Evolutionary conservation across 805 yeast species (phyloP).

Genomic region (Candida maris): DNA sequence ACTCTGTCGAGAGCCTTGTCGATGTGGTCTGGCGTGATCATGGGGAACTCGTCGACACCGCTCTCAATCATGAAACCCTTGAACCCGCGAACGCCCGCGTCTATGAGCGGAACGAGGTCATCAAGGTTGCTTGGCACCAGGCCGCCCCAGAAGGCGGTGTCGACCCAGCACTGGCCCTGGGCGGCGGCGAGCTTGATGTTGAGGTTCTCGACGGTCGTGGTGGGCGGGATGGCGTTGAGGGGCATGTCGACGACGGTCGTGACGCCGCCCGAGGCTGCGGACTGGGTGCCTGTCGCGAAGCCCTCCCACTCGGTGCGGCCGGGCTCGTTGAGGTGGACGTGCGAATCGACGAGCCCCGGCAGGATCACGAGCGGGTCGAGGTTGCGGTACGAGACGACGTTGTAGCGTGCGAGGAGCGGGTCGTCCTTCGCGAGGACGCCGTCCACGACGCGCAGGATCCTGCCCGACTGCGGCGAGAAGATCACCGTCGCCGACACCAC

Average conservation of each 20-base stretch:
- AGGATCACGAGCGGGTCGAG: slow-evolving; percentile 63
- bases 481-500: slow-evolving; percentile 61
- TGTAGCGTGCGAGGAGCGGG: slow-evolving; percentile 38
- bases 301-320: slow-evolving; percentile 99
- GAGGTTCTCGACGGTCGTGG: slow-evolving; percentile 78
- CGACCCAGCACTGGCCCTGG: slow-evolving; percentile 80
- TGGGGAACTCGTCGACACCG: slow-evolving; percentile 96
- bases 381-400: slow-evolving; percentile 43
- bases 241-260: slow-evolving; percentile 97
- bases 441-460: slow-evolving; percentile 51
- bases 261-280: slow-evolving; percentile 95
- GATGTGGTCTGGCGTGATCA: slow-evolving; percentile 63
- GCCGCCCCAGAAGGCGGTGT: slow-evolving; percentile 97
- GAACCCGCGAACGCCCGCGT: slow-evolving; percentile 90
- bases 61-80: slow-evolving; percentile 90
- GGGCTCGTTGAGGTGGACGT: slow-evolving; percentile 93
- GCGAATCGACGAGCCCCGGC: slow-evolving; percentile 93
- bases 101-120: slow-evolving; percentile 69
- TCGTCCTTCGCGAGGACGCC: slow-evolving; percentile 38
- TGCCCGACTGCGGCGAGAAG: slow-evolving; percentile 54
- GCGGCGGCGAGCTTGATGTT: slow-evolving; percentile 77
- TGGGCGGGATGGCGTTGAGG: slow-evolving; percentile 91
- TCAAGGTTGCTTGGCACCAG: slow-evolving; percentile 73
- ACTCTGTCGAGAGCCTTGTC: slow-evolving; percentile 62
- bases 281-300: slow-evolving; percentile 90